Evolutionary conservation across 371 early-diverging fungal species (phyloP).

Genomic region (Massospora cicadina): DNA sequence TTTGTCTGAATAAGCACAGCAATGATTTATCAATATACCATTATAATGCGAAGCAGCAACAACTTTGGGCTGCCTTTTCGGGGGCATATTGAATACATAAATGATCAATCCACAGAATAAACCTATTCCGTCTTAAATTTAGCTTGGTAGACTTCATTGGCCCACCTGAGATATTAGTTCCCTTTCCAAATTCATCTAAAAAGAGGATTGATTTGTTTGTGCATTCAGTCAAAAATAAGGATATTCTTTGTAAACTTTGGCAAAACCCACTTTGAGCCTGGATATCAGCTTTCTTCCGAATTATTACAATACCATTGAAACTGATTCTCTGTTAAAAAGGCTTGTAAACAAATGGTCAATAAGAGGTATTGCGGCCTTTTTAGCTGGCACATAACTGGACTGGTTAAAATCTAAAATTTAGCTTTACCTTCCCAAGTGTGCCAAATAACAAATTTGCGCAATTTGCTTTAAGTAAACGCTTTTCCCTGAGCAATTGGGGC

Average conservation of each 20-base stretch:
- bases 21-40: slow-evolving; percentile 6
- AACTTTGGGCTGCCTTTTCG: not conserved
- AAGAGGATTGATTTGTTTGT: slow-evolving; percentile 4
- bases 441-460: not conserved
- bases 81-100: slow-evolving; percentile 1
- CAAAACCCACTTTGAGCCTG: slow-evolving; percentile 4
- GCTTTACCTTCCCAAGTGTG: slow-evolving; percentile 9
- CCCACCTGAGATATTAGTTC: slow-evolving; percentile 4
- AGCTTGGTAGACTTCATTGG: not conserved
- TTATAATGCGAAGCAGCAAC: slow-evolving; percentile 3
- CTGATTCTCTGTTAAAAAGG: not conserved
- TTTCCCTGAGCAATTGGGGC: slow-evolving; percentile 8
- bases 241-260: slow-evolving; percentile 7
- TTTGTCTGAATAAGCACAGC: not conserved
- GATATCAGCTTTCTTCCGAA: not conserved
- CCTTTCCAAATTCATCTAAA: slow-evolving; percentile 11
- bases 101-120: slow-evolving; percentile 8
- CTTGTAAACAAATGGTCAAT: slow-evolving; percentile 7
- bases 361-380: not conserved
- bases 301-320: not conserved
- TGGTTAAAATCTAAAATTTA: not conserved
- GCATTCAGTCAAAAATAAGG: not conserved
- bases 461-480: slow-evolving; percentile 9
- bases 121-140: slow-evolving; percentile 8
- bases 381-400: slow-evolving; percentile 7